Conservation (phyloP, 495 filamentous ascomycete genomes). For the Neurospora discreta region DNA sequence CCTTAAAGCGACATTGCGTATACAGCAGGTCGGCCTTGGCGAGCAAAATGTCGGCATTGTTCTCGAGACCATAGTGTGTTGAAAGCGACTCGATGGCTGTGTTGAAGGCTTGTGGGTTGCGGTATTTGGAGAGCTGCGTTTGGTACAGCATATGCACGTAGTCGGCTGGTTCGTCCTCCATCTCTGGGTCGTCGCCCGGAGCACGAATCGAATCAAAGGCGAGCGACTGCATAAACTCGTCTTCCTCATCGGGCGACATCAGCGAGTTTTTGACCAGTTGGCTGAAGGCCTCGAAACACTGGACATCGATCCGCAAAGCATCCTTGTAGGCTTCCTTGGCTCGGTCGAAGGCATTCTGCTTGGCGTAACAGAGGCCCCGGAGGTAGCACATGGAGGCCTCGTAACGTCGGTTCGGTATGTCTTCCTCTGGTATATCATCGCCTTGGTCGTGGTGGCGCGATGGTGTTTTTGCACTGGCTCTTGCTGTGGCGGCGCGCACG, state of each 20-base stretch:
- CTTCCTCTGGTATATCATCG: constrained; percentile 51
- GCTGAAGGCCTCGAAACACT: constrained; percentile 97
- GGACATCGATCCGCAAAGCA: constrained; percentile 90
- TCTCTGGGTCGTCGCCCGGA: constrained; percentile 38
- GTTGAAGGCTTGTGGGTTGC: constrained; percentile 71
- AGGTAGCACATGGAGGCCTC: constrained; percentile 98
- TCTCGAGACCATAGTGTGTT: constrained; percentile 79
- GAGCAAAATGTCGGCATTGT: constrained; percentile 85
- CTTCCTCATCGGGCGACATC: constrained; percentile 96
- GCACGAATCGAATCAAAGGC: constrained; percentile 75
- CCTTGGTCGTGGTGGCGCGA: constrained; percentile 38
- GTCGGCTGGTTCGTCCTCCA: constrained; percentile 72
- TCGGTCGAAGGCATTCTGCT: constrained; percentile 94
- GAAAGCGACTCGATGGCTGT: constrained; percentile 83
- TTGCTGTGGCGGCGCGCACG: constrained; percentile 29
- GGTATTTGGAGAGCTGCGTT: constrained; percentile 91
- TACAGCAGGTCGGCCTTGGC: constrained; percentile 87
- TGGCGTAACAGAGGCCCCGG: constrained; percentile 85
- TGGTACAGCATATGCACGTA: constrained; percentile 97
- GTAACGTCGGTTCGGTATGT: constrained; percentile 64
- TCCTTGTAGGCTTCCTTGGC: constrained; percentile 98
- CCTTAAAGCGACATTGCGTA: constrained; percentile 86
- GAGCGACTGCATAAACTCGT: constrained; percentile 80
- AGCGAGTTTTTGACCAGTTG: constrained; percentile 95
- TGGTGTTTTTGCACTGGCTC: constrained; percentile 34